phyloP scores from a whole-genome alignment of 179 eudicot species.

The Actinidia polygama region DNA sequence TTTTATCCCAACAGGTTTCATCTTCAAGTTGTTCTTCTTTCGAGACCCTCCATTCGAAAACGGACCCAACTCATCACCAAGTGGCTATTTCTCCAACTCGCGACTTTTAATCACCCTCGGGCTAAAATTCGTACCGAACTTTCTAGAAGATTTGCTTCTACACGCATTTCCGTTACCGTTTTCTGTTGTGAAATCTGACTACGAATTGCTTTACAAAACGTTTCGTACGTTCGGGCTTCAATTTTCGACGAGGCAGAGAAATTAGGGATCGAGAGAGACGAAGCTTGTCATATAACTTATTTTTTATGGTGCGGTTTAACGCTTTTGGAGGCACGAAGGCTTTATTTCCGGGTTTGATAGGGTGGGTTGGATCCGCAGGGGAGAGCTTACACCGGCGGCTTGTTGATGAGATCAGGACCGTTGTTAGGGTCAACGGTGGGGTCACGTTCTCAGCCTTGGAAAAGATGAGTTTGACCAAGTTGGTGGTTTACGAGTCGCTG shows the following conservation, averaged over 20 bases:
- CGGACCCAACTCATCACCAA: conserved; percentile 37
- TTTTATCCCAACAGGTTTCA: too few species aligned
- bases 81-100: conserved; percentile 50
- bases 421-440: conserved; percentile 39
- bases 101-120: conserved; percentile 48
- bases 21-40: conserved; percentile 43
- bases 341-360: conserved; percentile 46
- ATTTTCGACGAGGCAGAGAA: conserved; percentile 50
- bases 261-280: conserved; percentile 45
- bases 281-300: conserved; percentile 67
- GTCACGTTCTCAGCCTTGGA: conserved; percentile 42
- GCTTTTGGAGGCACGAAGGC: conserved; percentile 54
- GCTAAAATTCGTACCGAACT: conserved; percentile 37
- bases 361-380: conserved; percentile 55
- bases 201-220: conserved; percentile 41
- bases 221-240: conserved; percentile 31
- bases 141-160: conserved; percentile 48
- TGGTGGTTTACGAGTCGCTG: conserved; percentile 55
- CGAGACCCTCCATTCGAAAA: conserved; percentile 26
- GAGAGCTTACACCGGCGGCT: conserved; percentile 41
- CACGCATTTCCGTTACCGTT: conserved; percentile 47
- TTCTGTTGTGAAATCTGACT: conserved; percentile 42
- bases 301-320: conserved; percentile 53
- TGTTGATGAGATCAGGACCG: conserved; percentile 48
- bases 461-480: conserved; percentile 57